Percentiles rank a stretch among this genome's conserved stretches.
phyloP scores from a whole-genome alignment of 176 grass and related monocot species.

The Zizania latifolia region DNA sequence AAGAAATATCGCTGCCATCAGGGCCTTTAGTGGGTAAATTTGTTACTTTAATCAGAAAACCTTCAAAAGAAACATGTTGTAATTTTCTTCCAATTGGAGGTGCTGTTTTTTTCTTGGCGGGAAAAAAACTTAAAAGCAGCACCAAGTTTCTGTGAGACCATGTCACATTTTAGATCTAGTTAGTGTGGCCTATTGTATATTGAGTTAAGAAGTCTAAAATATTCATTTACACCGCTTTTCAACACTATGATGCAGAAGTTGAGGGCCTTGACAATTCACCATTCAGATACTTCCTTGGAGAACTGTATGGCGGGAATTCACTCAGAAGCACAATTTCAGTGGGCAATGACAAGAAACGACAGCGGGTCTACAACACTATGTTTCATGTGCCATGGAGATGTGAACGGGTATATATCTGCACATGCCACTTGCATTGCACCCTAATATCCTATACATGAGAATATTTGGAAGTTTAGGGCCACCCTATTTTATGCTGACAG shows the following conservation, averaged over 20 bases:
- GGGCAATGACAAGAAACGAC: constrained; percentile 96
- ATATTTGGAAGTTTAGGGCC: neutral
- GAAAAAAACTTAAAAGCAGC: too few relatives aligned
- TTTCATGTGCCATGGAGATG: constrained; percentile 99
- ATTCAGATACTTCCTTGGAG: constrained; percentile 83
- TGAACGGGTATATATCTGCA: constrained; percentile 69
- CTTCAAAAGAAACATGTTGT: too few relatives aligned
- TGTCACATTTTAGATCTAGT: too few relatives aligned
- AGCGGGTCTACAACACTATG: constrained; percentile 94
- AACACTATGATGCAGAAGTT: constrained; percentile 44
- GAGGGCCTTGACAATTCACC: constrained; percentile 57
- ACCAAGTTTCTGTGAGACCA: too few relatives aligned
- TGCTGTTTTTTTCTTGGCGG: too few relatives aligned
- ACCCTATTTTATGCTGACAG: neutral
- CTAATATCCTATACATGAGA: neutral
- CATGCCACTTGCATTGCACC: neutral
- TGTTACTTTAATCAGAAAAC: too few relatives aligned
- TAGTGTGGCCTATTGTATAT: too few relatives aligned
- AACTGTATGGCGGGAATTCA: constrained; percentile 81
- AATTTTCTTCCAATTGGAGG: too few relatives aligned
- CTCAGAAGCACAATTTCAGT: constrained; percentile 93
- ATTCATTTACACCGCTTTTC: constrained; percentile 5
- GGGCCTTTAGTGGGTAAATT: too few relatives aligned
- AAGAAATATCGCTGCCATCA: too few relatives aligned
- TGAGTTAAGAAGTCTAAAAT: too few relatives aligned